Conservation (phyloP, 2,329 filamentous ascomycete genomes). For the Daldinia sp. region DNA sequence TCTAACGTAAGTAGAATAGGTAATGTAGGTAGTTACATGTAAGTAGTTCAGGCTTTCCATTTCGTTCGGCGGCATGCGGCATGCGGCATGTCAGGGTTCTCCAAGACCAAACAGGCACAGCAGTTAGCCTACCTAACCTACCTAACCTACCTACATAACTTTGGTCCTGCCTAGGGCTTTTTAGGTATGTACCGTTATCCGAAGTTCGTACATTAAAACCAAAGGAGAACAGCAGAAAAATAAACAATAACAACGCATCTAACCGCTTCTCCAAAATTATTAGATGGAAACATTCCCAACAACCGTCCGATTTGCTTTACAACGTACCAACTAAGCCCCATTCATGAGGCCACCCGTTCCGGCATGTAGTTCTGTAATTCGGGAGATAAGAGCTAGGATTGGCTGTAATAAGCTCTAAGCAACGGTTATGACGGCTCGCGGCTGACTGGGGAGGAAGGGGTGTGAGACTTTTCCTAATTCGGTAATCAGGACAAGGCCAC, state of each 20-base stretch:
- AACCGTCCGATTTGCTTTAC: too few species aligned
- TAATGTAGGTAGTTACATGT: too few species aligned
- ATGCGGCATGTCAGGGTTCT: constrained; percentile 1
- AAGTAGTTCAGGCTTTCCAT: background rate
- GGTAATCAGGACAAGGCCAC: constrained; percentile 11
- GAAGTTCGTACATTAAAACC: background rate
- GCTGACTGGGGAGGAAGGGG: constrained; percentile 21
- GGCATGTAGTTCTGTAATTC: constrained; percentile 13
- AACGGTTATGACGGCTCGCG: constrained; percentile 23
- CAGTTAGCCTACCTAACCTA: background rate
- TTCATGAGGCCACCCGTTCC: constrained; percentile 17
- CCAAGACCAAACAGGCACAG: background rate
- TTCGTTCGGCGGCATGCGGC: background rate
- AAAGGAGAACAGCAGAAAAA: background rate
- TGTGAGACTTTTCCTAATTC: constrained; percentile 17
- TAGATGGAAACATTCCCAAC: too few species aligned
- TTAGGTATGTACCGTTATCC: background rate
- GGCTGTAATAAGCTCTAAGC: constrained; percentile 11
- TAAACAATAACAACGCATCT: background rate
- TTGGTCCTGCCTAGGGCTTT: too few species aligned
- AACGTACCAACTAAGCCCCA: constrained; percentile 14
- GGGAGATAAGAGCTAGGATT: constrained; percentile 13
- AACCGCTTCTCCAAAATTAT: too few species aligned
- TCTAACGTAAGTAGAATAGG: constrained; percentile 13
- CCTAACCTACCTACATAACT: background rate